Evolutionary conservation across 2,329 filamentous ascomycete genomes (phyloP).

Genomic region (Knufia petricola): DNA sequence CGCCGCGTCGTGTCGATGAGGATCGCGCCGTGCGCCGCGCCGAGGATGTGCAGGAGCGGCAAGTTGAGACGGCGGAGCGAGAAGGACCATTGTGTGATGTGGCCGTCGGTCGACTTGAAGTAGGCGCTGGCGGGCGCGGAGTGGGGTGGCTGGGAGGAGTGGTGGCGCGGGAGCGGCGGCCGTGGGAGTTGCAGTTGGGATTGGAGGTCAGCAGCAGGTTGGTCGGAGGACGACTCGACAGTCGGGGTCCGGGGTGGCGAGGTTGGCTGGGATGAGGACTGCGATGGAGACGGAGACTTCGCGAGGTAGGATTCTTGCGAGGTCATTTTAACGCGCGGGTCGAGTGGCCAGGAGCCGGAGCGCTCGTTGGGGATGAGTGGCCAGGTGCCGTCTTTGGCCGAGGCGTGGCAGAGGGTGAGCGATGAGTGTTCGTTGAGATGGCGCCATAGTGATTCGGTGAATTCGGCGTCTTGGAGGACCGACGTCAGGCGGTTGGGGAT

Average conservation of each 20-base stretch:
- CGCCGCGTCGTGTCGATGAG: constrained; percentile 88
- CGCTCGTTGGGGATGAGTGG: constrained; percentile 86
- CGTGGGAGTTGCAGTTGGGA: no score
- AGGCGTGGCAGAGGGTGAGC: constrained; percentile 10
- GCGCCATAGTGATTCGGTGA: constrained; percentile 52
- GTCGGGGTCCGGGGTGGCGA: neutral
- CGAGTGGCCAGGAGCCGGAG: constrained; percentile 92
- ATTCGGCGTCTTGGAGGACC: constrained; percentile 65
- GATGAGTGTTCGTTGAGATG: constrained; percentile 32
- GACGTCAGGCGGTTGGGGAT: constrained; percentile 73
- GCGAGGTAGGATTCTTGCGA: neutral
- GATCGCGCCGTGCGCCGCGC: constrained; percentile 49
- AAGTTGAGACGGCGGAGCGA: constrained; percentile 76
- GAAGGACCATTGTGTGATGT: constrained; percentile 83
- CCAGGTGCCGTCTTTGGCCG: constrained; percentile 30
- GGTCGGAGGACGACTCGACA: no score
- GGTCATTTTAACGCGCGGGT: constrained; percentile 20
- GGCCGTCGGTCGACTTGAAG: constrained; percentile 97
- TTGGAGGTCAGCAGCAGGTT: no score
- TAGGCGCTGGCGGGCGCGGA: constrained; percentile 67
- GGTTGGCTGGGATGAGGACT: neutral
- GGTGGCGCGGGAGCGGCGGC: no score
- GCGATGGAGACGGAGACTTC: neutral
- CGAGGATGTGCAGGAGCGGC: constrained; percentile 63
- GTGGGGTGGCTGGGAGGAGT: no score